Percentiles rank a stretch among this genome's conserved stretches.
Conservation (phyloP, 805 yeast genomes). For the Blastobotrys mokoenaii region DNA sequence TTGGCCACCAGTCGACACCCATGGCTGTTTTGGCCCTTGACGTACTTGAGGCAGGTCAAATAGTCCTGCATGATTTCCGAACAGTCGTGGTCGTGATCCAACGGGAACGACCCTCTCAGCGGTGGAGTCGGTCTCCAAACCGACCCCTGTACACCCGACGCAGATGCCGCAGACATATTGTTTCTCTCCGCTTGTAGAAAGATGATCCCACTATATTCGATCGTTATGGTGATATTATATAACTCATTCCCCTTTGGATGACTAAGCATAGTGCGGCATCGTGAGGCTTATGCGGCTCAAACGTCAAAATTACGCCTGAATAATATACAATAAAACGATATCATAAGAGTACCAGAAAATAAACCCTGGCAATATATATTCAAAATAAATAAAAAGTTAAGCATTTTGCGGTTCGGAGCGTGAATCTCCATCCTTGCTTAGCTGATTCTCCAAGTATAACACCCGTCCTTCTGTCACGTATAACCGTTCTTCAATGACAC, state of each 20-base stretch:
- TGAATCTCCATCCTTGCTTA: background rate
- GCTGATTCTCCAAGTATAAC: slow-evolving; percentile 12
- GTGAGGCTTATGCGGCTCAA: too few relatives aligned
- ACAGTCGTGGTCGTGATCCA: slow-evolving; percentile 86
- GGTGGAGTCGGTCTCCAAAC: slow-evolving; percentile 70
- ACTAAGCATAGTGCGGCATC: too few relatives aligned
- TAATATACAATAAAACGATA: too few relatives aligned
- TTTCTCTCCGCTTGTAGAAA: too few relatives aligned
- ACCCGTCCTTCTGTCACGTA: slow-evolving; percentile 25
- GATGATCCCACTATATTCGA: too few relatives aligned
- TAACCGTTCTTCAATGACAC: slow-evolving; percentile 26
- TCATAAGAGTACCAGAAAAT: too few relatives aligned
- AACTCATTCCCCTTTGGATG: too few relatives aligned
- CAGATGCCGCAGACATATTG: slow-evolving; percentile 26
- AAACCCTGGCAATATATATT: too few relatives aligned
- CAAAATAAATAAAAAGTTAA: background rate
- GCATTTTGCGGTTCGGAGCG: background rate
- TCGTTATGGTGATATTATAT: too few relatives aligned
- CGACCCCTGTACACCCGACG: slow-evolving; percentile 8
- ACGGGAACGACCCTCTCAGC: slow-evolving; percentile 91
- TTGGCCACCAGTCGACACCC: slow-evolving; percentile 83
- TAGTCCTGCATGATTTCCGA: slow-evolving; percentile 65
- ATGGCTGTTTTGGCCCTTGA: slow-evolving; percentile 79
- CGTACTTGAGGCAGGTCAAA: slow-evolving; percentile 66
- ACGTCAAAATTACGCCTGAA: too few relatives aligned